Conservation (phyloP, 192 early-diverging fungal genomes). For the Paraglomus brasilianum region DNA sequence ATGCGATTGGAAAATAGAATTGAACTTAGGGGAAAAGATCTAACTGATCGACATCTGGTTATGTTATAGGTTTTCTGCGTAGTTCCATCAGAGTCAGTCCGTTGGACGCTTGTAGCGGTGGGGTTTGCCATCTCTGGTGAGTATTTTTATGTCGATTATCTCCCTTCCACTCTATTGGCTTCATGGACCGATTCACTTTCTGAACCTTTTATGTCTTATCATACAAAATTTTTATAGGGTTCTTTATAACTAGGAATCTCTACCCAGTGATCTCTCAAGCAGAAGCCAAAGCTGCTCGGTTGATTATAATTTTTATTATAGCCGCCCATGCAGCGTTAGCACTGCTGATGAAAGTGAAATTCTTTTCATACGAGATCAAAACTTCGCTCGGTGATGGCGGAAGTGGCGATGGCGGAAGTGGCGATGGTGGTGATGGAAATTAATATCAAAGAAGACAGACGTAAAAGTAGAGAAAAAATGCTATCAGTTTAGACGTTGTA, state of each 20-base stretch:
- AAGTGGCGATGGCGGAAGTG: no score
- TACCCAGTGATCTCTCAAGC: constrained; percentile 66
- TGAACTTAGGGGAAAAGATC: background rate
- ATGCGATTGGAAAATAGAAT: no score
- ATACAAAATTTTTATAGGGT: constrained; percentile 21
- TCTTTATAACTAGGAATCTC: constrained; percentile 58
- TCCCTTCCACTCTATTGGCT: background rate
- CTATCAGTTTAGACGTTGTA: no score
- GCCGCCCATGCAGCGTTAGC: constrained; percentile 67
- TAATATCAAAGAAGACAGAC: no score
- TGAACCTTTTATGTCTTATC: constrained; percentile 41
- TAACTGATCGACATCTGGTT: background rate
- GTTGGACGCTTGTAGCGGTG: constrained; percentile 77
- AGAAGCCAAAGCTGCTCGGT: constrained; percentile 65
- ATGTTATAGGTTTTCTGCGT: constrained; percentile 69
- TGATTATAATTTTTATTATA: constrained; percentile 66
- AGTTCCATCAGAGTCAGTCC: constrained; percentile 74
- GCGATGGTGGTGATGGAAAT: no score
- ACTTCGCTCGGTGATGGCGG: no score
- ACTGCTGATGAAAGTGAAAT: constrained; percentile 79
- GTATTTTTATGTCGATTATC: constrained; percentile 19
- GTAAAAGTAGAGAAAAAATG: no score
- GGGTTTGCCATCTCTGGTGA: constrained; percentile 75
- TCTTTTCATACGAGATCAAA: constrained; percentile 65
- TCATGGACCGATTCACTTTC: constrained; percentile 22